Conservation (phyloP, 2,329 filamentous ascomycete species). For the Huntiella omanensis region DNA sequence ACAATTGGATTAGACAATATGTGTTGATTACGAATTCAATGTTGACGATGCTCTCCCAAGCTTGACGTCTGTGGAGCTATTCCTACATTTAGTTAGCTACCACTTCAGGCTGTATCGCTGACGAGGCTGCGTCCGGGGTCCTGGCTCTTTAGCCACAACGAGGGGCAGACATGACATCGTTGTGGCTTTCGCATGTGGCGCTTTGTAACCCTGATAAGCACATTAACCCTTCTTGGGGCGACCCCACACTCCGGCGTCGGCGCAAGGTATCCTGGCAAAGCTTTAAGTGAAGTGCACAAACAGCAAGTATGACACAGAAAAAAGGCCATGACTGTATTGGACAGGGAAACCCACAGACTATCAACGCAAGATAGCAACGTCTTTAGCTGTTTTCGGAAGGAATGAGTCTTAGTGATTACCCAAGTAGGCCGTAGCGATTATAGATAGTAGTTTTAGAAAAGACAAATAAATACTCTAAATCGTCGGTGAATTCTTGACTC, state of each 20-base stretch:
- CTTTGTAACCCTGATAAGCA: background rate
- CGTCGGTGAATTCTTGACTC: too few species aligned
- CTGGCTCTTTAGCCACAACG: background rate
- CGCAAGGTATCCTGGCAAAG: background rate
- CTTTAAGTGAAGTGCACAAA: background rate
- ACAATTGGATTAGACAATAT: too few species aligned
- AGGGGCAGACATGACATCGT: slow-evolving; percentile 7
- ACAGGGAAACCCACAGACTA: slow-evolving; percentile 1
- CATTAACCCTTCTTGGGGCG: too few species aligned
- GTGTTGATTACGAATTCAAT: too few species aligned
- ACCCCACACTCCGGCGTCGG: slow-evolving; percentile 7
- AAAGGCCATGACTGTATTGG: slow-evolving; percentile 1
- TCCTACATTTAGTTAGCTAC: too few species aligned
- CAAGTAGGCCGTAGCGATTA: too few species aligned
- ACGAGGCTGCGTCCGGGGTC: slow-evolving; percentile 7
- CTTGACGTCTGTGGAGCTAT: too few species aligned
- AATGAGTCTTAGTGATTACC: background rate
- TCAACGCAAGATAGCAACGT: slow-evolving; percentile 4
- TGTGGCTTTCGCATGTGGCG: slow-evolving; percentile 4
- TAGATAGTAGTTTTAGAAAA: too few species aligned
- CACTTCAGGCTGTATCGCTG: slow-evolving; percentile 1
- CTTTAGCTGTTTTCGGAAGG: slow-evolving; percentile 7
- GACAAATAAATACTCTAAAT: too few species aligned
- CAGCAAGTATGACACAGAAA: background rate
- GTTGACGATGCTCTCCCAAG: too few species aligned